Evolutionary conservation across 352 stramenopile species (phyloP), one percentile per base, ranked within the genome.

Genomic region (Pythium aquatile): DNA sequence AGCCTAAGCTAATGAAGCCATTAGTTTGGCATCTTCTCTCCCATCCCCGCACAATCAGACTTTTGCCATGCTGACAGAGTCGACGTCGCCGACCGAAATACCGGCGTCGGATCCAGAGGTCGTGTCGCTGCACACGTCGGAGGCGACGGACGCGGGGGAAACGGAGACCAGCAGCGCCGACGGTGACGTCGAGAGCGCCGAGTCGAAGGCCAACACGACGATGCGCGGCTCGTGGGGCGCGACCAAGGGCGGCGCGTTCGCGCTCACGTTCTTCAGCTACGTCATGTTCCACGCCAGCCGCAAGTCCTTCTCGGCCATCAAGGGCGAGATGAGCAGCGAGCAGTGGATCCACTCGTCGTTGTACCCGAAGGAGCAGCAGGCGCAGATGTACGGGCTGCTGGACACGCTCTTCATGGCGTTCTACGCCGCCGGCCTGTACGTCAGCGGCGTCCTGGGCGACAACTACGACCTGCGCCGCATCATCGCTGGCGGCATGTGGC

Each of bases 271-370:
- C 68, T 79, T 88, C 62, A 92, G 83, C 71, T 92, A 91, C 65
- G 83, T 90, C 4, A 62, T 91, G 66, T 89, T 92, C 65, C 85
- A 93, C 55, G 81, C 81, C 28, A 83, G 74, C 56, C 76, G 85
- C 52, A 93, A 93, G 71, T 87, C 79, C 16, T 93, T 93, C 69
- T 91, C 85, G 26, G 79, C 81, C 48, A 90, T 93, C 61, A 93
- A 93, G 66, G 81, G 85, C 55, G 78, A 92, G 62, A 90, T 93
- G 82, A 87, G 69, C 51, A 76, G 73, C 62, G 83, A 92, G 62
- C 73, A 88, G 69, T 93, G 83, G 83, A 88, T 93, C 55, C 78
- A 81, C 49, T 91, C 85, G 39, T 49, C 67, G 14, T 17, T 90
- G 11, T 91, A 89, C 69, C 35, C 69, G 9, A 63, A 64, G 24